Base-by-base conservation (phyloP, 2,329 filamentous ascomycete genomes). In the Lecanicillium sp. region DNA sequence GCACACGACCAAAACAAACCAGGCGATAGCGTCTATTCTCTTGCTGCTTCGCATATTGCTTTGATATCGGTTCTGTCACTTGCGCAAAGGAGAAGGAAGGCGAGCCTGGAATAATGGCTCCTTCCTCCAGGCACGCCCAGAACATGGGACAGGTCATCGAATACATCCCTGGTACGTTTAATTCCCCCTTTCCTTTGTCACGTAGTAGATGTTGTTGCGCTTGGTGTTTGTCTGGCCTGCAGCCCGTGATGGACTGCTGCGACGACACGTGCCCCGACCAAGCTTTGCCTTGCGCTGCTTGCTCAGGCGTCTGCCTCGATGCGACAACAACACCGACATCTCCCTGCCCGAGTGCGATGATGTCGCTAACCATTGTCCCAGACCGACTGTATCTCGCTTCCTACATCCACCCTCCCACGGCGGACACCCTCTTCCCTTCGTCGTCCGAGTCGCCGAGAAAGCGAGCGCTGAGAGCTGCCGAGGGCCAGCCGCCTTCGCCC, bases 361-460 rank as follows among this genome's bases (percentile, higher is more conserved):
- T 11, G 22, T 11, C 25, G 47, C 52, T 56, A 44, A 59, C 45
- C 25, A 46, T 42, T 44, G 49, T 61, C 43, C 43, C 63, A 95
- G 92, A 96, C 66, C 87, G 90, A 42, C 74, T 98, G 36, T 98
- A 97, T 60, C 81, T 98, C 49, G 92, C 87, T 49, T 89, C 90
- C 29, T 98, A 96, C 62, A 79, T 84, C 38, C 81, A 87, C 49
- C 69, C 85, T 34, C 92, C 92, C 28, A 84, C 82, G 49, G 76
- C 80, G 50, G 79, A 85, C 47, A 95, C 90, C 25, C 74, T 83
- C 29, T 96, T 97, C 59, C 90, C 90, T 34, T 71, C 77, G 77
- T 50, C 84, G 81, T 17, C 44, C 17, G 46, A 50, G 27, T 56
- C 58, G 11, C 49, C 60, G 17, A 57, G 52, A 44, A 64, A 63